Evolutionary conservation across 2,329 filamentous ascomycete genomes (phyloP).

Genomic region (Onygenales sp.): DNA sequence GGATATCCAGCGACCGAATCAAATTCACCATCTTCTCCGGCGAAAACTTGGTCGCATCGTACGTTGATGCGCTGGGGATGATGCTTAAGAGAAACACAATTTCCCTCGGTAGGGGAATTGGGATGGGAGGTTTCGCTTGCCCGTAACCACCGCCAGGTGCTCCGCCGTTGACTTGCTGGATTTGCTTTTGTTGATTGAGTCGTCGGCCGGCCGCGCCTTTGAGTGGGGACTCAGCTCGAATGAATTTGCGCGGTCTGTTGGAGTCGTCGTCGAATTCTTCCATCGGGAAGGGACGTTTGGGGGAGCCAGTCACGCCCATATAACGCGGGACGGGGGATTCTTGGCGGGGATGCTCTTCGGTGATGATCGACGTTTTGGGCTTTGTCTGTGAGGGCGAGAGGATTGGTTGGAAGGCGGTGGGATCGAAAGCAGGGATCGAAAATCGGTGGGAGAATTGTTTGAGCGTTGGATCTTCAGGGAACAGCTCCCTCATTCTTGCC

Average conservation of each 20-base stretch:
- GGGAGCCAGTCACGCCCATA: slow-evolving; percentile 21
- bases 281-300: slow-evolving; percentile 48
- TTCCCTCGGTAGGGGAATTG: slow-evolving; percentile 63
- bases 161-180: slow-evolving; percentile 24
- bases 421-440: slow-evolving; percentile 65
- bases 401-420: slow-evolving; percentile 69
- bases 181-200: slow-evolving; percentile 61
- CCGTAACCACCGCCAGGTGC: slow-evolving; percentile 8
- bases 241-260: slow-evolving; percentile 73
- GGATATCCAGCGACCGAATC: slow-evolving; percentile 58
- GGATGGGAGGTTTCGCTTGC: slow-evolving; percentile 41
- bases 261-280: slow-evolving; percentile 64
- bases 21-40: slow-evolving; percentile 63
- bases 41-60: slow-evolving; percentile 61
- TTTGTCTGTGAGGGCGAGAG: slow-evolving; percentile 75
- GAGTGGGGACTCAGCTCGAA: slow-evolving; percentile 81
- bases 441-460: slow-evolving; percentile 69
- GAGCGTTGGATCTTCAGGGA: slow-evolving; percentile 73
- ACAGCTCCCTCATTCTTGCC: slow-evolving; percentile 86
- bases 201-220: slow-evolving; percentile 84
- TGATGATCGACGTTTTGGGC: slow-evolving; percentile 29
- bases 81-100: slow-evolving; percentile 57
- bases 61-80: slow-evolving; percentile 63
- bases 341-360: slow-evolving; percentile 18
- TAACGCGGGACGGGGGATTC: slow-evolving; percentile 28